Conservation (phyloP, 192 early-diverging fungal genomes). For the Podila epigama region DNA sequence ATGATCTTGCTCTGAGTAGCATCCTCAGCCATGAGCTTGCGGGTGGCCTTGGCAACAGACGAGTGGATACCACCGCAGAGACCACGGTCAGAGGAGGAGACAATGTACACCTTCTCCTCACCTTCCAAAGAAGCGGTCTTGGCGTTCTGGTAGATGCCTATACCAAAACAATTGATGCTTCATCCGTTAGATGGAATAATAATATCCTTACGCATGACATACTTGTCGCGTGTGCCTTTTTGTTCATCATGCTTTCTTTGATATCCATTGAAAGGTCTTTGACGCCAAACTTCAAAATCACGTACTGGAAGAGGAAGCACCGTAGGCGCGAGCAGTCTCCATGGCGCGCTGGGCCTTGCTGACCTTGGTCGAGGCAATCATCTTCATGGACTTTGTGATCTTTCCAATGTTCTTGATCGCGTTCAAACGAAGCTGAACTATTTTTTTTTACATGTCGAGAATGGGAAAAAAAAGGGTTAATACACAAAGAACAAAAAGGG, state of each 20-base stretch:
- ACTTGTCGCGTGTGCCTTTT: no score
- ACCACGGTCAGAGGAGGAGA: conserved; percentile 95
- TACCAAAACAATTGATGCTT: no score
- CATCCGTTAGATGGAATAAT: conserved; percentile 88
- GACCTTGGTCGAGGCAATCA: conserved; percentile 99
- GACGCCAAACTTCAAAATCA: conserved; percentile 96
- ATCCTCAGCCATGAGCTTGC: conserved; percentile 65
- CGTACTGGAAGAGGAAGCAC: conserved; percentile 67
- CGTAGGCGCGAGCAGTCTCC: conserved; percentile 86
- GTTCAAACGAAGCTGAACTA: conserved; percentile 90
- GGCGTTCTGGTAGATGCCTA: conserved; percentile 79
- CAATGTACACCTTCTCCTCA: conserved; percentile 78
- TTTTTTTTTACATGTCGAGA: no score
- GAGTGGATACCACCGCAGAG: conserved; percentile 99
- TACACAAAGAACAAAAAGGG: background rate
- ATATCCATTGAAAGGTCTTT: no score
- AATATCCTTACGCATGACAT: conserved; percentile 93
- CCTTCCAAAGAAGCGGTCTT: conserved; percentile 72
- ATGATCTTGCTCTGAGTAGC: conserved; percentile 55
- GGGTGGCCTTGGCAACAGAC: conserved; percentile 86
- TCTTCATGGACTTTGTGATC: conserved; percentile 99
- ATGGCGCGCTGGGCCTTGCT: conserved; percentile 86
- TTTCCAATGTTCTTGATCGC: conserved; percentile 96
- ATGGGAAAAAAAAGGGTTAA: conserved; percentile 4
- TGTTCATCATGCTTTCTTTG: no score